Base-by-base conservation (phyloP, 2,329 filamentous ascomycete species). In the Diaporthe aspalathi region DNA sequence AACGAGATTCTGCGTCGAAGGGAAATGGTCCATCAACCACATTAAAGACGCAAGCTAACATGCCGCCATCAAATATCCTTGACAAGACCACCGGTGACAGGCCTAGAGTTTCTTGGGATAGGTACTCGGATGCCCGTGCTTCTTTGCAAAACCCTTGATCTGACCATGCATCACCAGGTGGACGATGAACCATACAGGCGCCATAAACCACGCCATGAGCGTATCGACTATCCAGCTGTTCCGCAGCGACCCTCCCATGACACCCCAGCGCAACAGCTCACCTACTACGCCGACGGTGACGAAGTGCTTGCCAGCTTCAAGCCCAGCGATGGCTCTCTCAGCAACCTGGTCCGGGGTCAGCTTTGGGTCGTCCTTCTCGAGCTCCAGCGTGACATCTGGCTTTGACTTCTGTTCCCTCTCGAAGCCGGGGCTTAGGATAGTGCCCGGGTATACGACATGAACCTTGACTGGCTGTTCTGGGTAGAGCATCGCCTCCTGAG, bases 401-500 rank as follows among this genome's bases (percentile, higher is more conserved):
- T 98, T 98, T 35, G 88, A 88, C 76, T 84, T 81, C 77, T 97
- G 91, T 83, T 98, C 95, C 22, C 88, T 85, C 72, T 91, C 91
- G 66, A 92, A 88, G 0, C 95, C 94, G 0, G 94, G 91, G 7
- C 89, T 91, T 17, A 90, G 85, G 74, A 99, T 98, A 3, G 92
- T 94, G 67, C 93, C 95, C 0, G 96, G 96, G 76, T 91, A 93
- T 16, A 98, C 89, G 52, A 94, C 88, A 77, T 97, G 94, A 24
- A 98, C 86, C 76, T 92, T 90, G 68, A 98, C 91, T 2, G 80
- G 80, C 60, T 80, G 77, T 53, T 92, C 89, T 67, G 95, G 94
- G 84, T 98, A 99, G 66, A 98, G 84, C 76, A 94, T 86, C 53
- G 97, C 84, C 82, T 99, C 96, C 78, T 95, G 93, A 27, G 90